Evolutionary conservation across 768 basidiomycete genomes (phyloP), one percentile per base, ranked within the genome.

Genomic region (Rossbeevera mucosa): DNA sequence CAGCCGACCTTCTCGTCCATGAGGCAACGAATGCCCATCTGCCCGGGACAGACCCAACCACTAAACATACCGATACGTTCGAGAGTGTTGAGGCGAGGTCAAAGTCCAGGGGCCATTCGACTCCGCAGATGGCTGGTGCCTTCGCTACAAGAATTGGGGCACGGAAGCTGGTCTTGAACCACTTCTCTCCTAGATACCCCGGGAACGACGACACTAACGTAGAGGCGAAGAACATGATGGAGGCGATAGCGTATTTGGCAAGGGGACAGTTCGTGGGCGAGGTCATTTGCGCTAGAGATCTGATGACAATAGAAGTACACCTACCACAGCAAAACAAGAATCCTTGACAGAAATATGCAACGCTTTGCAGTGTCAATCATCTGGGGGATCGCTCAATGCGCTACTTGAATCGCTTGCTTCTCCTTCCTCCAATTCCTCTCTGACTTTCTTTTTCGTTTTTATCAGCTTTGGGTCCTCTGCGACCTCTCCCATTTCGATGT

Each of bases 401-500:
- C 87, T 91, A 60, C 87, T 88, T 36, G 78, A 76, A 61, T 91
- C 88, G 52, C 86, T 90, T 30, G 90, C 88, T 68, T 92, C 90
- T 22, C 90, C 90, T 71, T 92, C 90, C 64, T 92, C 90, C 55
- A 90, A 69, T 46, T 92, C 90, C 60, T 91, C 88, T 48, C 79
- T 72, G 36, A 64, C 50, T 56, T 80, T 85, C 67, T 74, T 82
- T 67, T 80, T 83, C 52, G 40, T 50, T 46, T 64, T 69, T 30
- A 59, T 57, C 48, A 71, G 78, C 54, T 76, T 80, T 3, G 81
- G 80, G 48, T 81, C 80, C 62, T 92, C 90, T 54, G 88, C 84
- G 3, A 92, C 80, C 64, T 92, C 90, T n/a, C 90, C 90, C 90
- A 92, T 92, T 68, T 92, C 90, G 56, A 92, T 91, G 56, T 92